A percentile compares a stretch with the other conserved stretches of the same genome.
Conservation (phyloP, 768 basidiomycete species). For the Tephrocybe sp. region DNA sequence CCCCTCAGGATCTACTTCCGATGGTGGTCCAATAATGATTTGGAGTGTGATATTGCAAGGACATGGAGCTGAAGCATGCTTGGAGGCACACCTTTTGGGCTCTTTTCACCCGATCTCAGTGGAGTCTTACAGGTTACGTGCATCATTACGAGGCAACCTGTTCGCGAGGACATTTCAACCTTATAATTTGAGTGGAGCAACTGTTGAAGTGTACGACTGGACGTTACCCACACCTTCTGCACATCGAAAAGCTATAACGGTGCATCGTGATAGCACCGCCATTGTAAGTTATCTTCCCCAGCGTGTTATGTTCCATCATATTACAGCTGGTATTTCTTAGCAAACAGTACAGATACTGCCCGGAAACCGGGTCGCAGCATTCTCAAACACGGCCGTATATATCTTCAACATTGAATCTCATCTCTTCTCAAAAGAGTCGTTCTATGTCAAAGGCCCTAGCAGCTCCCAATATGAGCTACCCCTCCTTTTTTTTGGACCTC, state of each 20-base stretch:
- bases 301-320: not conserved
- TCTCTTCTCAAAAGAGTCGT: not conserved
- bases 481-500: not conserved
- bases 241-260: not conserved
- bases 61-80: not conserved
- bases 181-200: not conserved
- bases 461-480: not conserved
- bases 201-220: not conserved
- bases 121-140: not conserved
- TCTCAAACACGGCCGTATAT: not conserved
- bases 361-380: not conserved
- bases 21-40: constrained; percentile 5
- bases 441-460: not conserved
- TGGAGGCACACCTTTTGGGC: not conserved
- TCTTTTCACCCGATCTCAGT: not conserved
- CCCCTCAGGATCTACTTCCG: not conserved
- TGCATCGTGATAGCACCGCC: not conserved
- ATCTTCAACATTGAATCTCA: not conserved
- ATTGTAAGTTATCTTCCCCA: not conserved
- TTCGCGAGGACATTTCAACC: not conserved
- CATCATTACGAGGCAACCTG: not conserved
- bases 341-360: not conserved
- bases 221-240: not conserved
- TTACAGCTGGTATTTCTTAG: not conserved
- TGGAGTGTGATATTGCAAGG: not conserved